These are phyloP conservation scores for Gnaphalium uliginosum DNA, from an alignment of 129 eudicot genomes.

Conservation along the genomic window DNA sequence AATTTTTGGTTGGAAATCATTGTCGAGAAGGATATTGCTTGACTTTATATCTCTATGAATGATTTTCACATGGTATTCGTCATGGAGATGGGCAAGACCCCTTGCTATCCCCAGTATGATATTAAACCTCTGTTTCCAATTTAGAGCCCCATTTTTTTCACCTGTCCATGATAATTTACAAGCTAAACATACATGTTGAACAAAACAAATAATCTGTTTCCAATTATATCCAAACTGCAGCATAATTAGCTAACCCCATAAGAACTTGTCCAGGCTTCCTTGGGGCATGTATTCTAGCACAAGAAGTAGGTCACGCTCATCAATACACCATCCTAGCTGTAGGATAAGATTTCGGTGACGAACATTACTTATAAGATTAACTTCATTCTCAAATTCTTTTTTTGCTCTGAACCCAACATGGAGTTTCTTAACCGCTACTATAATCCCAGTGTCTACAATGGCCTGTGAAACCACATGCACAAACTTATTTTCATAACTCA, in stretches of 20 bases:
- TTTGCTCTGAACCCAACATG: conserved; percentile 40
- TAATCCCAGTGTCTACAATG: conserved; percentile 39
- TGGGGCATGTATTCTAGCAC: conserved; percentile 62
- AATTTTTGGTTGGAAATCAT: conserved; percentile 55
- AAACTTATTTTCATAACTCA: conserved; percentile 38
- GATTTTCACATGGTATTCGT: conserved; percentile 56
- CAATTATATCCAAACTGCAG: too few species aligned
- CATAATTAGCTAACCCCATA: conserved; percentile 45
- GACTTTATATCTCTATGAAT: conserved; percentile 72
- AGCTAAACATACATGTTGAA: not conserved
- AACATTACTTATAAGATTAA: conserved; percentile 56
- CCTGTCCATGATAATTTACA: conserved; percentile 33
- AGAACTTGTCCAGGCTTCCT: conserved; percentile 62
- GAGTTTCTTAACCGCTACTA: conserved; percentile 61
- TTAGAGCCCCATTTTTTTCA: conserved; percentile 47
- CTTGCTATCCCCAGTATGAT: conserved; percentile 58
- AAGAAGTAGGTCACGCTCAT: conserved; percentile 58
- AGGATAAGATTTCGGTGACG: conserved; percentile 67
- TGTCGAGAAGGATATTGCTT: conserved; percentile 55
- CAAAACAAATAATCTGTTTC: too few species aligned
- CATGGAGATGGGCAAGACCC: conserved; percentile 69
- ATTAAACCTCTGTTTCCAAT: conserved; percentile 55
- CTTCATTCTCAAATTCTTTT: conserved; percentile 52
- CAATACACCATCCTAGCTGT: conserved; percentile 50
- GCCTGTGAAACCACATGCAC: conserved; percentile 38